Evolutionary conservation across 495 filamentous ascomycete genomes (phyloP), one percentile per base, ranked within the genome.

Genomic region (Ramalina peruviana): DNA sequence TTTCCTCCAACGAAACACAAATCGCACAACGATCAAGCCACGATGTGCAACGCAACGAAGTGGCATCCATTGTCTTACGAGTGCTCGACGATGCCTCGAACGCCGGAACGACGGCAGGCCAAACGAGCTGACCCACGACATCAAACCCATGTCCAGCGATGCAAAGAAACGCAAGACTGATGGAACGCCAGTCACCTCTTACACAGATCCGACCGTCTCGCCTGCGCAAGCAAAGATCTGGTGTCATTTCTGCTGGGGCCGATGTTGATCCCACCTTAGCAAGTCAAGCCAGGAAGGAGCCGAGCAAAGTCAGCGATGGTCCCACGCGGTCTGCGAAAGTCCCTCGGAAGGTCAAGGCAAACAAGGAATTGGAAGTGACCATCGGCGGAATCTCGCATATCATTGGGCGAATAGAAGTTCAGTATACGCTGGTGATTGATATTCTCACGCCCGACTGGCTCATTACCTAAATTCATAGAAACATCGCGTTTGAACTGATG

Each of bases 101-200:
- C 15, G 86, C 87, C 41, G 87, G 96, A 66, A 93, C 85, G 40
- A 69, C 95, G 23, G 23, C 23, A 25, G 23, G 23, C 23, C 23
- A 25, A 25, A 25, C 23, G 4, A 25, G 53, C 76, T 82, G 43
- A 73, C 80, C 51, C 85, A 87, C 67, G 87, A 95, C 61, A 82
- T 98, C 60, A 82, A 83, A 53, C 82, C 89, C 48, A 66, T 90
- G 36, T 66, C 70, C 38, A 76, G 72, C 62, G 78, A 82, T 48
- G 77, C 74, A 53, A 81, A 82, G 64, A 94, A 94, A 72, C 81
- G 90, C 62, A 95, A 94, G 70, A 87, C 88, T 71, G 88, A 94
- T 69, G n/a, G 26, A 15, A n/a, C 30, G 25, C 45, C 45, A 16
- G 30, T 33, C 7, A 33, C 5, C 2, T 10, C 30, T 13, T 13